Conservation (phyloP, 2,329 filamentous ascomycete species). For the Venturia asperata region DNA sequence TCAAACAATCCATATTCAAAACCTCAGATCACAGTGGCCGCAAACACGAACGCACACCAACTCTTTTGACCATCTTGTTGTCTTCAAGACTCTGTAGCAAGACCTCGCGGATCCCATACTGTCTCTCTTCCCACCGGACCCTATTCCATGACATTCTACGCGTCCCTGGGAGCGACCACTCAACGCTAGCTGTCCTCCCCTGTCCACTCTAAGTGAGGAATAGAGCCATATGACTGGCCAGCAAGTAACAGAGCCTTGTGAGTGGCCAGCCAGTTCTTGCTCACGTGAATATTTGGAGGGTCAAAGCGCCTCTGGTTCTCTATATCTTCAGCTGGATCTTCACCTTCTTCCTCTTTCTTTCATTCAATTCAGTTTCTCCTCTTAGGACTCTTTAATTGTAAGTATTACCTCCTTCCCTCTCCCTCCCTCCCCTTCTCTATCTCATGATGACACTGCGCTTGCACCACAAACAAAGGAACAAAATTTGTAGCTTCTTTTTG, state of each 20-base stretch:
- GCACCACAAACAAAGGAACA: not conserved
- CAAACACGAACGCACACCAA: not conserved
- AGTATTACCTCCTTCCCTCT: not conserved
- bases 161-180: too few species aligned
- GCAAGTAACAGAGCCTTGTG: too few species aligned
- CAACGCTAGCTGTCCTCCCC: too few species aligned
- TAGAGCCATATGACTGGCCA: too few species aligned
- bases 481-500: not conserved
- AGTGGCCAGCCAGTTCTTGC: too few species aligned
- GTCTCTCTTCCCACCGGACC: too few species aligned
- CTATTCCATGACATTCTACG: too few species aligned
- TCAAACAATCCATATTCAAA: not conserved
- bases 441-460: not conserved
- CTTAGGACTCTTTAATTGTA: not conserved
- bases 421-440: not conserved
- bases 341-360: not conserved
- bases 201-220: too few species aligned
- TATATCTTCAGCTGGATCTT: not conserved
- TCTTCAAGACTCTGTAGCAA: too few species aligned
- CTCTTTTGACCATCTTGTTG: not conserved
- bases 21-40: not conserved
- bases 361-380: not conserved
- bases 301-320: not conserved
- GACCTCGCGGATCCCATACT: too few species aligned
- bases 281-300: not conserved